These are phyloP conservation scores for Globisporangium ultimum DNA, from an alignment of 352 stramenopile species.

Conservation along the genomic window DNA sequence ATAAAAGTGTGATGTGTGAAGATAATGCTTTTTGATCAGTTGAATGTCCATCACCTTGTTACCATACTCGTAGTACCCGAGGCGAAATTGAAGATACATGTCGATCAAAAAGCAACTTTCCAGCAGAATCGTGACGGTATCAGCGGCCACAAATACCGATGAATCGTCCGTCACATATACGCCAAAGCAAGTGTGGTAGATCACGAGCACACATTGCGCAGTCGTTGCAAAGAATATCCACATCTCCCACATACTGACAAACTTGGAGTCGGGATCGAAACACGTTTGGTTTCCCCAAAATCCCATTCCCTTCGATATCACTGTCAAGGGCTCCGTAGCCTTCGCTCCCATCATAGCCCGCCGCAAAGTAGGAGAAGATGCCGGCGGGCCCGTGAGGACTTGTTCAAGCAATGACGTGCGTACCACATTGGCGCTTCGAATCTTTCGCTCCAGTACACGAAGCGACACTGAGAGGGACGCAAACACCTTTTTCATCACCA, in stretches of 20 bases:
- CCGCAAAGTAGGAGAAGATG: background rate
- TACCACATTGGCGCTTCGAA: conserved; percentile 25
- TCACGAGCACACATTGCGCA: conserved; percentile 34
- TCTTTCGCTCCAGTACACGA: conserved; percentile 23
- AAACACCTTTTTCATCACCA: conserved; percentile 29
- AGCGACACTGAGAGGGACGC: conserved; percentile 27
- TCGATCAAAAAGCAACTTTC: conserved; percentile 50
- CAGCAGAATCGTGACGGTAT: conserved; percentile 30
- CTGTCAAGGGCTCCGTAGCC: background rate
- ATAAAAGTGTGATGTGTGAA: conserved; percentile 32
- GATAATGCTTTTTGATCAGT: conserved; percentile 38
- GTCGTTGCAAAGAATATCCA: conserved; percentile 39
- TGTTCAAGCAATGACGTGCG: conserved; percentile 29
- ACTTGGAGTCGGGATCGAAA: conserved; percentile 47
- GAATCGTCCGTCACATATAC: conserved; percentile 5
- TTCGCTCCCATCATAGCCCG: background rate
- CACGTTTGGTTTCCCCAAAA: conserved; percentile 9
- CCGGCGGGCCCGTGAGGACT: conserved; percentile 6
- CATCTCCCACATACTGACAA: conserved; percentile 51
- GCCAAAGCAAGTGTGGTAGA: conserved; percentile 53
- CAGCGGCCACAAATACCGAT: conserved; percentile 17
- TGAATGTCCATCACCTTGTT: conserved; percentile 60
- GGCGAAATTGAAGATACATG: conserved; percentile 40
- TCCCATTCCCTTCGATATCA: background rate
- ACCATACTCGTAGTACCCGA: conserved; percentile 60